Base-by-base conservation (phyloP, 2,329 filamentous ascomycete species). In the Penicillium sp. region DNA sequence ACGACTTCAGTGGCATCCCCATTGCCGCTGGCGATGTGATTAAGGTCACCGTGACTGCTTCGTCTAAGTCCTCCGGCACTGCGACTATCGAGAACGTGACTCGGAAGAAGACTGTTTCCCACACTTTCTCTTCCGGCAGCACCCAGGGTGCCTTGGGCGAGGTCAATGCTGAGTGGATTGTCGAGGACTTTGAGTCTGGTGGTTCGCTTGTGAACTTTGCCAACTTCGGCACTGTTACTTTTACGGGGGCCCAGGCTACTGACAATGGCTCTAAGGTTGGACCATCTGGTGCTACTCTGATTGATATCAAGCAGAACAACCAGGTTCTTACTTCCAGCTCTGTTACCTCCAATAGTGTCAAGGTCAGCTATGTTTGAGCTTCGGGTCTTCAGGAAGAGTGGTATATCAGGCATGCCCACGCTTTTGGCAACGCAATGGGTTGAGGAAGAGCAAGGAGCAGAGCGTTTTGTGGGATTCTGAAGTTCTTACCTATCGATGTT, bases 91-190 rank as follows among this genome's bases (percentile, higher is more conserved):
- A 50, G 19, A 50, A 50, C 35, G 47, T 50, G 14, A 50, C 47
- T 31, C 7, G 82, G 82, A 57, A 70, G 27, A 31, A 81, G 66
- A 75, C 68, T 6, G 82, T 83, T 40, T 77, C 75, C 9, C 81
- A 87, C 70, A 77, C 70, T 2, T 82, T 86, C 75, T 54, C 74
- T 66, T 56, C 27, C 44, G 72, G 69, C 59, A 69, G 79, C 55
- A 69, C 67, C 1, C 73, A 71, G 16, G 72, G 70, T 4, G 43
- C 56, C 6, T 78, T 86, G 4, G 83, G 82, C 70, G 75, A 83
- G 72, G 78, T 76, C 62, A 85, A 85, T 57, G 84, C 83, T n/a
- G 84, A 87, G 70, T 87, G 84, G 83, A 86, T 87, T 62, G 82
- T 85, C 9, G 83, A 85, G 74, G 82, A 82, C 64, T 82, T 79